These are phyloP conservation scores for Lunularia cruciata DNA, from an alignment of 225 moss, liverwort and hornwort species.

Conservation along the genomic window DNA sequence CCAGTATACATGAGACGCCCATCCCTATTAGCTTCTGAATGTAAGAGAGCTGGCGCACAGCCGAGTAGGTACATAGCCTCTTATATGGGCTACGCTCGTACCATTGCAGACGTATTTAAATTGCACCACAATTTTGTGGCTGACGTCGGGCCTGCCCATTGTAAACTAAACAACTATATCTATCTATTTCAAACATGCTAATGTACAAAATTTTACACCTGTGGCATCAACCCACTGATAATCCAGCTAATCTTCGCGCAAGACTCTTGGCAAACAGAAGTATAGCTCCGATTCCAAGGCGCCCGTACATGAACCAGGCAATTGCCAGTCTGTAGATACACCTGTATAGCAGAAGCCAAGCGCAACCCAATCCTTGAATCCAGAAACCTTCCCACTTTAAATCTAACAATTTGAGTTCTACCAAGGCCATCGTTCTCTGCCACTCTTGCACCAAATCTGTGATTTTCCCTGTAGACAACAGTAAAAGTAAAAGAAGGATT, in stretches of 20 bases:
- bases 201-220: neutral
- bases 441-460: conserved; percentile 33
- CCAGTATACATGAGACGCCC: no score
- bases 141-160: neutral
- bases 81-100: no score
- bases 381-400: conserved; percentile 38
- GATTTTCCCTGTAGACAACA: conserved; percentile 28
- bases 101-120: neutral
- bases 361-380: conserved; percentile 40
- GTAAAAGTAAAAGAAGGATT: no score
- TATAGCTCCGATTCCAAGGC: conserved; percentile 24
- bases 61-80: no score
- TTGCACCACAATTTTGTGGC: neutral
- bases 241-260: conserved; percentile 17
- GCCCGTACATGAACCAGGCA: conserved; percentile 41
- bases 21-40: no score
- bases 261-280: conserved; percentile 27
- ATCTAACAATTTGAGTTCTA: conserved; percentile 29
- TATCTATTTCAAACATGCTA: neutral
- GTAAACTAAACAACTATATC: neutral
- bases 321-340: conserved; percentile 32
- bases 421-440: conserved; percentile 25
- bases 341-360: conserved; percentile 33
- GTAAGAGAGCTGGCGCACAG: no score
- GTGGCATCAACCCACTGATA: neutral